These are phyloP conservation scores for Pulveroboletus ravenelii DNA, from an alignment of 768 basidiomycete species.

Conservation along the genomic window DNA sequence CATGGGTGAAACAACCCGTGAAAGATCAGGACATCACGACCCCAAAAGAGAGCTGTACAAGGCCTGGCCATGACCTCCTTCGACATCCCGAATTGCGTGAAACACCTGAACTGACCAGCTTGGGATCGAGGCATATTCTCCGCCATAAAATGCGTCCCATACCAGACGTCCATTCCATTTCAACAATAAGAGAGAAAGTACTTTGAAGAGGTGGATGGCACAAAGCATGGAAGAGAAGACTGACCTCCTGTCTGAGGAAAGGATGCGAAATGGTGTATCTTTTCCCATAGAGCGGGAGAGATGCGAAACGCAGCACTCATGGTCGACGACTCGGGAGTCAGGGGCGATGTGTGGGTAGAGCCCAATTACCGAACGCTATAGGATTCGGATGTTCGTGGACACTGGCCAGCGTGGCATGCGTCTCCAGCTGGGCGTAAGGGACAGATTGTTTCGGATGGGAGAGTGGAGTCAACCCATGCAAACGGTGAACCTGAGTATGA, in stretches of 20 bases:
- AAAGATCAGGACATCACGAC: no score
- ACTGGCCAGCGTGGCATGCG: slow-evolving; percentile 2
- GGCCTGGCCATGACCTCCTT: background rate
- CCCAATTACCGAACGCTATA: background rate
- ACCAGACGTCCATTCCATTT: background rate
- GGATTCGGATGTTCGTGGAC: background rate
- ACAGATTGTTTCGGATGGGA: background rate
- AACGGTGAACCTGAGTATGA: background rate
- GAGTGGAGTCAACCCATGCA: background rate
- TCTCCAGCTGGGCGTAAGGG: background rate
- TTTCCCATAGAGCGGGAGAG: slow-evolving; percentile 77
- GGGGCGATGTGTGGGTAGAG: background rate
- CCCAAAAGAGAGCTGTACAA: background rate
- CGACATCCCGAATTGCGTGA: background rate
- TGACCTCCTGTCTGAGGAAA: slow-evolving; percentile 90
- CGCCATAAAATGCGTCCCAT: background rate
- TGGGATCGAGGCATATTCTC: background rate
- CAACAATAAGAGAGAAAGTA: no score
- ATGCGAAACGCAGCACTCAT: slow-evolving; percentile 61
- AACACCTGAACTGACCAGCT: background rate
- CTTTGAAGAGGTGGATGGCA: background rate
- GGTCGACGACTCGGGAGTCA: background rate
- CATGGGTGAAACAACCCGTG: no score
- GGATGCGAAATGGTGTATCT: slow-evolving; percentile 84
- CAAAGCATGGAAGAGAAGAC: slow-evolving; percentile 17